Conservation (phyloP, 257 asterid species). For the Nicotiana obtusifolia region DNA sequence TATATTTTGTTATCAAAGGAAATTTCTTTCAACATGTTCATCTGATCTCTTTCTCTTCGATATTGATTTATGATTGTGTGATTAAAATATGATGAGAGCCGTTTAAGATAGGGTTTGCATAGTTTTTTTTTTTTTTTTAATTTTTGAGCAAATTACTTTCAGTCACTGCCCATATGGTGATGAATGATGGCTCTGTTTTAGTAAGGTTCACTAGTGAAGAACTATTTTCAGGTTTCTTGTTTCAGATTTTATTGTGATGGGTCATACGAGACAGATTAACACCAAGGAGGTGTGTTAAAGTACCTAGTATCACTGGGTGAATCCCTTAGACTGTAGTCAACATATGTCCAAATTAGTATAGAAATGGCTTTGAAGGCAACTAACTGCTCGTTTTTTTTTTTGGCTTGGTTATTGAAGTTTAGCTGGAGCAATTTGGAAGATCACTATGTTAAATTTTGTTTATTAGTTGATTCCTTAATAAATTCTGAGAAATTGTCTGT, state of each 20-base stretch:
- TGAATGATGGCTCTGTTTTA: background rate
- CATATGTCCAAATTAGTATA: background rate
- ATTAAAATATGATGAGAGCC: too few species aligned
- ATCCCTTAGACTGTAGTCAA: background rate
- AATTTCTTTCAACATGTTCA: too few species aligned
- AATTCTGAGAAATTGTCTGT: background rate
- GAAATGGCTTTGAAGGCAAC: background rate
- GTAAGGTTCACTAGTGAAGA: background rate
- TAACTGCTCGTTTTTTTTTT: background rate
- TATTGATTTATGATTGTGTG: too few species aligned
- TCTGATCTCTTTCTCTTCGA: too few species aligned
- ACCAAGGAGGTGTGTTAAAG: slow-evolving; percentile 3
- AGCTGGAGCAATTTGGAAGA: background rate
- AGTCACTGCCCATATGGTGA: too few species aligned
- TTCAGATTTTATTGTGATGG: background rate
- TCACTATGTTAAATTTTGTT: background rate
- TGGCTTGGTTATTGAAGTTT: background rate
- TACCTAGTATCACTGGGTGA: background rate
- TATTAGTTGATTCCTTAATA: background rate
- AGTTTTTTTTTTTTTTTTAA: too few species aligned
- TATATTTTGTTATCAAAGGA: too few species aligned
- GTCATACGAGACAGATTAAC: background rate
- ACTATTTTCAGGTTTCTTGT: background rate
- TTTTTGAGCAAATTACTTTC: too few species aligned
- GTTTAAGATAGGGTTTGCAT: too few species aligned